Base-by-base conservation (phyloP, 169 alveolate species). In the Plasmodium gaboni region DNA sequence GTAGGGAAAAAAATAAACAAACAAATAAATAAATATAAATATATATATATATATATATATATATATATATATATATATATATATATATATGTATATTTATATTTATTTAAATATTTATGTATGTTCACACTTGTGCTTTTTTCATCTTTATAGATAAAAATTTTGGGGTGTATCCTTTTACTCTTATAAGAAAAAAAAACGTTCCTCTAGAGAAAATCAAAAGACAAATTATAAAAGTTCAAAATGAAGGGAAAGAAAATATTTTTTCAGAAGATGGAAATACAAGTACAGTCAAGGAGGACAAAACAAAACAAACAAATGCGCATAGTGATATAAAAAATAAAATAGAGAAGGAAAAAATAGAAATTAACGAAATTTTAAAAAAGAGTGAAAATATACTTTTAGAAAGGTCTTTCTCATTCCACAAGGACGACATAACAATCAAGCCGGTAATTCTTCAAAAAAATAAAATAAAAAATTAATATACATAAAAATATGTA, bases 371-470 rank as follows among this genome's bases (percentile, higher is more conserved):
- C n/a, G 64, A 83, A 68, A 83, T 83, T 69, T 46, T 67, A 63
- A 83, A 55, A 50, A 70, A 83, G 26, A 53, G 91, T 24, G 73
- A 83, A 69, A 22, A 22, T 32, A 32, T 83, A 10, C 19, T 26
- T n/a, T 22, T 83, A 51, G 91, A 70, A 15, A 70, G 91, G n/a
- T 83, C 91, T 38, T 83, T 83, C 44, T 83, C 91, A 4, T 83
- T 83, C 24, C 48, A 38, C 50, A 68, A 24, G 44, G 61, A 63
- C 7, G 67, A 68, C 51, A 68, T 83, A 51, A 53, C 38, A 6
- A 83, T 83, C 55, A 83, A 83, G 15, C 91, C 91, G 73, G 91
- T 83, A 80, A 8, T 68, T 13, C 7, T 32, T 32, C 6, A 28
- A 10, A 38, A 26, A 1, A 22, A 26, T 1, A 22, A 28, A 10